Percentiles rank a stretch among this genome's conserved stretches.
Conservation (phyloP, 352 stramenopile genomes). For the Aphanomyces invadans region DNA sequence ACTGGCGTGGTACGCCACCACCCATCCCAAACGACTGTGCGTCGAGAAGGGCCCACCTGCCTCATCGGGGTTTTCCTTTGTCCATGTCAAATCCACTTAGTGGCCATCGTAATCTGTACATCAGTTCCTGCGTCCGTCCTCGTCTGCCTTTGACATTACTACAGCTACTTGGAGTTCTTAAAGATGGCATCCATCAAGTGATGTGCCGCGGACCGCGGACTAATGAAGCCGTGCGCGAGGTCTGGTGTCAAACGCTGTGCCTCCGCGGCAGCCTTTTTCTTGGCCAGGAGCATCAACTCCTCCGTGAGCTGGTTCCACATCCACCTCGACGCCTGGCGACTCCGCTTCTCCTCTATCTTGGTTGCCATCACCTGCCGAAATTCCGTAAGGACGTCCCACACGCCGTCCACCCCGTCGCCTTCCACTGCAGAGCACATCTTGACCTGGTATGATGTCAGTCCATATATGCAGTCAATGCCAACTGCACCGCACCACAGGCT, state of each 20-base stretch:
- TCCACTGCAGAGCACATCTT: conserved; percentile 64
- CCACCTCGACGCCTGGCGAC: conserved; percentile 65
- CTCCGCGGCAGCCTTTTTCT: conserved; percentile 37
- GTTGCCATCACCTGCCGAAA: conserved; percentile 50
- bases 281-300: conserved; percentile 62
- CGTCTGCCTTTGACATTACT: too few relatives aligned
- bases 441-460: conserved; percentile 30
- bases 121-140: too few relatives aligned
- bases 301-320: conserved; percentile 76
- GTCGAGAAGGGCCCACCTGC: not conserved
- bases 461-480: not conserved
- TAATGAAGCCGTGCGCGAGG: conserved; percentile 54
- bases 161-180: not conserved
- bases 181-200: conserved; percentile 37
- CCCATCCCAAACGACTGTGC: conserved; percentile 3
- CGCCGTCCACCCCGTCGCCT: conserved; percentile 59
- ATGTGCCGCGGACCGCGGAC: conserved; percentile 48
- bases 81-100: not conserved
- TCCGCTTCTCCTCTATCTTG: conserved; percentile 68
- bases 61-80: not conserved
- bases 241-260: conserved; percentile 54
- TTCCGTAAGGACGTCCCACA: conserved; percentile 57
- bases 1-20: conserved; percentile 48
- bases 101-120: too few relatives aligned
- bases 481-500: conserved; percentile 39